Conservation (phyloP, 768 basidiomycete genomes). For the Dioszegia crocea region DNA sequence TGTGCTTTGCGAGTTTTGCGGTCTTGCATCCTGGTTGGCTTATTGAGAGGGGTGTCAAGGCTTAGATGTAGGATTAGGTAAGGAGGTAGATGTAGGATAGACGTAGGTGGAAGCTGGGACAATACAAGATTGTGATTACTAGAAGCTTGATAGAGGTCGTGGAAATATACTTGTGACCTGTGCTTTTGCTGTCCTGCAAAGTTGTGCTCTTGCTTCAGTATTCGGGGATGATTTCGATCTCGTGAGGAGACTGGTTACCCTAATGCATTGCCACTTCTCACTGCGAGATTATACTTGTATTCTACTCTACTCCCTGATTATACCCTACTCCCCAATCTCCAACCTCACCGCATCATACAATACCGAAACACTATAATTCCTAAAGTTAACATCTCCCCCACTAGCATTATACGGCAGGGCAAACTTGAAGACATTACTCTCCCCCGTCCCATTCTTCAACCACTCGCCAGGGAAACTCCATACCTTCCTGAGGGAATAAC, state of each 20-base stretch:
- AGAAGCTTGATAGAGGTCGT: too few relatives aligned
- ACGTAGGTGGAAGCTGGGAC: too few relatives aligned
- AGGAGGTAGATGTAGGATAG: too few relatives aligned
- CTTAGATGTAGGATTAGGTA: too few relatives aligned
- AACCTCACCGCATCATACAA: constrained; percentile 16
- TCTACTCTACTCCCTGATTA: neutral
- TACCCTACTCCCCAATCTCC: constrained; percentile 8
- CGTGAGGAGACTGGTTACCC: too few relatives aligned
- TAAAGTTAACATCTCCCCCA: neutral
- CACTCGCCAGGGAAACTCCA: constrained; percentile 7
- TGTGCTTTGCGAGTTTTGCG: constrained; percentile 30
- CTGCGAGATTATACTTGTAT: neutral
- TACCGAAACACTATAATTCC: constrained; percentile 5
- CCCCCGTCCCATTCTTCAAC: neutral
- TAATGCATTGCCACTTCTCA: too few relatives aligned
- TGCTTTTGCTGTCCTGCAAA: too few relatives aligned
- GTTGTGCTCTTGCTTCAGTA: too few relatives aligned
- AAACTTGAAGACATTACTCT: constrained; percentile 3
- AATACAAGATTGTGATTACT: too few relatives aligned
- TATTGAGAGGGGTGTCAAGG: constrained; percentile 16
- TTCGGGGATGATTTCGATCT: too few relatives aligned
- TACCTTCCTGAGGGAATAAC: constrained; percentile 16
- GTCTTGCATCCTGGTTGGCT: constrained; percentile 33
- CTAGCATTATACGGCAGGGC: constrained; percentile 16
- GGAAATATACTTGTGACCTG: too few relatives aligned